Base-by-base conservation (phyloP, 2,329 filamentous ascomycete species). In the Penicillium italicum region DNA sequence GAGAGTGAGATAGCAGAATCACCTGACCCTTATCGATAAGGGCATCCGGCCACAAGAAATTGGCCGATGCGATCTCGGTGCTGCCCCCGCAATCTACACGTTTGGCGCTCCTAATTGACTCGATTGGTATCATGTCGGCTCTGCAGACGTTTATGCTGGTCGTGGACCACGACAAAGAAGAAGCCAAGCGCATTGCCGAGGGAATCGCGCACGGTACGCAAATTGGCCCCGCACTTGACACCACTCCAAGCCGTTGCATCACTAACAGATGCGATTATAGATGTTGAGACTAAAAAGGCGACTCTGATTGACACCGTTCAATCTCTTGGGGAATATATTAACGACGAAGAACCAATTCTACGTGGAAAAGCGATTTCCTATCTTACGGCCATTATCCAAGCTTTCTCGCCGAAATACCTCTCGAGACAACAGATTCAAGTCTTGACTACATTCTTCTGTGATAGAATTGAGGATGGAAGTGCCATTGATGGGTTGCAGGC, bases 261-360 rank as follows among this genome's bases (percentile, higher is more conserved):
- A 57, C 40, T 61, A 62, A 59, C 46, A 38, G 37, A 24, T 50
- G 37, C 33, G 10, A 38, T 48, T 56, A 38, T 49, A 86, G 83
- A 80, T 69, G 75, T 88, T 57, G 80, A 85, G 66, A 77, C 72
- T 63, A 84, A 82, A 61, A 76, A 86, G 63, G 75, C 82, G 50
- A 86, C 83, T 62, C 76, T 88, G 33, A 77, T 88, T 53, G 80
- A 81, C 51, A 73, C 87, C 47, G 82, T 88, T 52, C 82, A 86
- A 66, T 84, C 82, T 42, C 75, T 88, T 31, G 83, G 83, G 20
- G 84, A 86, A 69, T 88, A 87, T 63, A 80, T 88, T 66, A 87
- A 86, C 62, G 82, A 85, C 69, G 84, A 87, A 64, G 84, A 88
- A 72, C 76, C 77, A 22, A 77, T 79, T 14, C 76, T 83, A 41